Conservation (phyloP, 2,329 filamentous ascomycete genomes). For the Penicillium olsonii region DNA sequence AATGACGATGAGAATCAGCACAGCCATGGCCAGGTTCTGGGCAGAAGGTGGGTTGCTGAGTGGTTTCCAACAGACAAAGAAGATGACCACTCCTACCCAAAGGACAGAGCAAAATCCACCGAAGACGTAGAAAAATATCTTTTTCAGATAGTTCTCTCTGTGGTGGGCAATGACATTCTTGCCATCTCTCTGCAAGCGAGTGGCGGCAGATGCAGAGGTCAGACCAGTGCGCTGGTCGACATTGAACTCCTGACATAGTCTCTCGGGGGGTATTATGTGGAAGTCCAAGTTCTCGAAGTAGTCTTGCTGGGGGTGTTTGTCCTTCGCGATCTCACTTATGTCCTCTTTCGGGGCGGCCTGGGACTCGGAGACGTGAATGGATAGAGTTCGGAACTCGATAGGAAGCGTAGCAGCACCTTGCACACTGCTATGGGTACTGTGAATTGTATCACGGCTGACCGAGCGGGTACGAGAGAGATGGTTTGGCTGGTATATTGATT, state of each 20-base stretch:
- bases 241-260: conserved; percentile 62
- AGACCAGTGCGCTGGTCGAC: conserved; percentile 62
- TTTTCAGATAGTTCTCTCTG: conserved; percentile 60
- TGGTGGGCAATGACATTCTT: conserved; percentile 68
- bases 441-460: conserved; percentile 23
- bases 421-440: conserved; percentile 15
- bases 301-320: conserved; percentile 30
- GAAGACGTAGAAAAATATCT: conserved; percentile 71
- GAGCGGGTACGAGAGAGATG: conserved; percentile 20
- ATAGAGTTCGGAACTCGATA: conserved; percentile 42
- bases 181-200: conserved; percentile 63
- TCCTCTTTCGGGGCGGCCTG: conserved; percentile 33
- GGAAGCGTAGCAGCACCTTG: conserved; percentile 29
- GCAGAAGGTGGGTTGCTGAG: conserved; percentile 69
- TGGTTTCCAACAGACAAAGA: conserved; percentile 76
- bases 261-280: conserved; percentile 61
- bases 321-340: conserved; percentile 10
- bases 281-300: conserved; percentile 66
- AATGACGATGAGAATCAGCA: conserved; percentile 73
- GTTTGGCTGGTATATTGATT: conserved; percentile 22
- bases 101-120: conserved; percentile 77
- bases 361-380: conserved; percentile 42
- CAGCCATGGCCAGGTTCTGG: conserved; percentile 71
- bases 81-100: conserved; percentile 68
- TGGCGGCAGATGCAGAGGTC: conserved; percentile 57